Evolutionary conservation across 352 stramenopile genomes (phyloP).

Genomic region (Globisporangium echinulatum): DNA sequence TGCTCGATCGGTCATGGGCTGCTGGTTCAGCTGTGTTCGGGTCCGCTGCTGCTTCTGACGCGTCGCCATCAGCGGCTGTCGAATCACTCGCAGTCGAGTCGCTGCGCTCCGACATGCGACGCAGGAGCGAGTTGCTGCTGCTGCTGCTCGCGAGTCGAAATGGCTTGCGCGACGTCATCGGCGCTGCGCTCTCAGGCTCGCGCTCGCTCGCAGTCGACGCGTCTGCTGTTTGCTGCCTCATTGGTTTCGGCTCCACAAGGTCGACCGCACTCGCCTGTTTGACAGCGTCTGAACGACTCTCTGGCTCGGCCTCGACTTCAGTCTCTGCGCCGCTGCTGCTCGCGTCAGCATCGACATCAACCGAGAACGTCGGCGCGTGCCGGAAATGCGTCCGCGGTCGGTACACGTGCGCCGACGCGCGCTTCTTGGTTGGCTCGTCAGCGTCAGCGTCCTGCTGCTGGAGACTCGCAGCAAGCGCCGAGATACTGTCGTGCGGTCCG

Average conservation of each 20-base stretch:
- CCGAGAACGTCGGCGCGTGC: conserved; percentile 21
- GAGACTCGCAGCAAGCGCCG: conserved; percentile 50
- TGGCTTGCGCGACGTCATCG: conserved; percentile 15
- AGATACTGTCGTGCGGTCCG: conserved; percentile 30
- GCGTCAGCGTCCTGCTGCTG: conserved; percentile 19
- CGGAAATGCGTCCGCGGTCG: conserved; percentile 32
- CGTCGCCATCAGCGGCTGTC: conserved; percentile 1
- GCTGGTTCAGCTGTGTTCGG: too few relatives aligned
- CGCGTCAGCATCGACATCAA: conserved; percentile 13
- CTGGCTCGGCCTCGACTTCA: conserved; percentile 54
- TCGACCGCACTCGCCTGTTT: too few relatives aligned
- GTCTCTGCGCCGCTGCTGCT: conserved; percentile 58
- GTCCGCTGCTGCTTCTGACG: neutral
- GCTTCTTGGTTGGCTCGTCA: conserved; percentile 13
- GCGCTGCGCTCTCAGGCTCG: conserved; percentile 3
- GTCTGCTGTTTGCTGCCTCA: neutral
- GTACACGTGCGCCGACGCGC: conserved; percentile 23
- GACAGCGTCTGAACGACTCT: neutral
- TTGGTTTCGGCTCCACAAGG: conserved; percentile 3
- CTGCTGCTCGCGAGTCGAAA: conserved; percentile 9
- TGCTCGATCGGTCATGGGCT: neutral
- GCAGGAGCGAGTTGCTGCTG: too few relatives aligned
- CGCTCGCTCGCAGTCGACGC: neutral
- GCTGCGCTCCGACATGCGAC: neutral
- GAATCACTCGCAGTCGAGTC: conserved; percentile 7